phyloP scores from a whole-genome alignment of 2,329 filamentous ascomycete species.

The Penicillium aurantiogriseum region DNA sequence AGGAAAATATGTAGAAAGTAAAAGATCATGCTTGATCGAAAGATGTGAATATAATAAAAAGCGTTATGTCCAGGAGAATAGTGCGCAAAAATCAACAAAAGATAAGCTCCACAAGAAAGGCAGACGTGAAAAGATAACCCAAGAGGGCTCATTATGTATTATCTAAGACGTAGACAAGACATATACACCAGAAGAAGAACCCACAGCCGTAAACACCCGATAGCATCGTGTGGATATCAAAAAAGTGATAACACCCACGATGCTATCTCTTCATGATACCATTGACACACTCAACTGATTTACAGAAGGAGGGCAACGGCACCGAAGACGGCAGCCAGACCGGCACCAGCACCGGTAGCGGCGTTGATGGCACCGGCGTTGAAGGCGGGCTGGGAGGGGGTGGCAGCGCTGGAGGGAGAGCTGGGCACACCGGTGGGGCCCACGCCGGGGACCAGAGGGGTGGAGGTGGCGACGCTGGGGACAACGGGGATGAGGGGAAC shows the following conservation, averaged over 20 bases:
- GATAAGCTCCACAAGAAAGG: constrained; percentile 2
- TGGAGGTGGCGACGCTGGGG: constrained; percentile 17
- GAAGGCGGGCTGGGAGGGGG: constrained; percentile 31
- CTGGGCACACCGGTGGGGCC: constrained; percentile 14
- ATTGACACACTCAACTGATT: constrained; percentile 16
- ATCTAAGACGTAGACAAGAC: constrained; percentile 17
- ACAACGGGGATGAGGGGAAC: constrained; percentile 14
- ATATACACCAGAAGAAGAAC: constrained; percentile 6
- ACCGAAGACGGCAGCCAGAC: constrained; percentile 54
- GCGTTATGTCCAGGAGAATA: constrained; percentile 16
- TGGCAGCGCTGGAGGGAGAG: constrained; percentile 23
- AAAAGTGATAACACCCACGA: background rate
- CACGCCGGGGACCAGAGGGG: constrained; percentile 23
- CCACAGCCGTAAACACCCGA: constrained; percentile 11
- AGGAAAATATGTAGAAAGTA: background rate
- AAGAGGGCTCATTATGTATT: constrained; percentile 45
- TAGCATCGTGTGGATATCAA: background rate
- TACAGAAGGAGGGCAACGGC: constrained; percentile 50
- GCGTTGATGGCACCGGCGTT: constrained; percentile 54
- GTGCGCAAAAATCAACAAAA: constrained; percentile 10
- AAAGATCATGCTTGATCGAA: constrained; percentile 8
- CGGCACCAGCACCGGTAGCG: constrained; percentile 49
- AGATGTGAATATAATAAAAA: constrained; percentile 12
- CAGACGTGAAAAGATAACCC: constrained; percentile 13
- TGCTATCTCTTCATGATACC: constrained; percentile 1